Base-by-base conservation (phyloP, 805 yeast genomes). In the Ogataea neopini region DNA sequence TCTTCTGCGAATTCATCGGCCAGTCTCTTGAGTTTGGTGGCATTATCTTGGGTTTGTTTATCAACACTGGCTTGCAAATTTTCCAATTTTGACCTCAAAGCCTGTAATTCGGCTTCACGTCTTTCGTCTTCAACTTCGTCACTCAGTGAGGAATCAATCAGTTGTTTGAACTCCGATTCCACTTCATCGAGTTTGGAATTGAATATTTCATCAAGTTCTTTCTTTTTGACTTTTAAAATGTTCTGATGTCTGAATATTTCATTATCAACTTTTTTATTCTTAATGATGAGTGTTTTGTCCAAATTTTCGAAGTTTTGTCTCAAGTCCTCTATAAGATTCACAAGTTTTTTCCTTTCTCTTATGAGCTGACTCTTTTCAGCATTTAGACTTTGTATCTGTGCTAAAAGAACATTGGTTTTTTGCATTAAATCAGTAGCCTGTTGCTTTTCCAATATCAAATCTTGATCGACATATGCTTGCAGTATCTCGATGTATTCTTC, bases 141-240 rank as follows among this genome's bases (percentile, higher is more conserved):
- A 18, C 60, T 64, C 26, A 48, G 8, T 10, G 59, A 50, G 18
- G 44, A 45, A 56, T 63, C 40, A 52, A 63, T 42, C 59, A 61
- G 29, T 13, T 53, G 51, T 14, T 49, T 44, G 14, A 55, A 52
- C 3, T 56, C 57, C 0, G 13, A 15, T 28, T 57, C 59, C 8
- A 61, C 54, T 47, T 54, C 60, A 33, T 34, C 22, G 7, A 61
- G 42, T 26, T 56, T 56, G 26, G 51, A 49, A 20, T 48, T 50
- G 35, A 50, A 53, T 2, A 48, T 37, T 4, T 49, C 47, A 2
- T 53, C 47, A 19, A 55, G 47, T 56, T 66, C 67, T 58, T 64
- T 58, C 67, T 69, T 64, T 69, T 58, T 56, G 62, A 58, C 23
- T 58, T 67, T 48, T 55, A 54, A 26, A 62, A 70, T 39, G 49